A percentile compares a stretch with the other conserved stretches of the same genome.
phyloP scores from a whole-genome alignment of 2,329 filamentous ascomycete genomes.

The Hymenoscyphus occultus region DNA sequence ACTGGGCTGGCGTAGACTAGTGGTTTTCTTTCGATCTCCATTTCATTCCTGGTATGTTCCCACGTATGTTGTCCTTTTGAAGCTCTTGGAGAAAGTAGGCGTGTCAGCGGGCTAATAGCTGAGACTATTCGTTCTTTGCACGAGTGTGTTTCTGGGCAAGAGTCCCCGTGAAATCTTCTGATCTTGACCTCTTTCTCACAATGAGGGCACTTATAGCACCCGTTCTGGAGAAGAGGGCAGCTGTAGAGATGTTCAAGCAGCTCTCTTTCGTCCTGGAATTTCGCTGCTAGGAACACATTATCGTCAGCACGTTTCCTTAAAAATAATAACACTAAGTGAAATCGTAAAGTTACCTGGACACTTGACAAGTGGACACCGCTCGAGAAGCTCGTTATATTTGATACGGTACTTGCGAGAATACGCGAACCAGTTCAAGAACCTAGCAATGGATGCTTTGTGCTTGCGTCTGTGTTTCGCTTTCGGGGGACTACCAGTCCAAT shows the following conservation, averaged over 20 bases:
- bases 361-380: not conserved
- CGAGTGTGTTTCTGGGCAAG: not conserved
- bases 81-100: not conserved
- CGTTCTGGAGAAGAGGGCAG: not conserved
- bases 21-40: not conserved
- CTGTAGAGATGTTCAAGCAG: not conserved
- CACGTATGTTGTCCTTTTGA: not conserved
- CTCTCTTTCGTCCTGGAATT: not conserved
- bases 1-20: not conserved
- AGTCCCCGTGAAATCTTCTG: not conserved
- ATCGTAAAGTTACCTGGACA: not conserved
- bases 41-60: not conserved
- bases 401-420: not conserved
- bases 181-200: not conserved
- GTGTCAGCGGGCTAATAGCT: not conserved
- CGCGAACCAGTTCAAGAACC: slow-evolving; percentile 1
- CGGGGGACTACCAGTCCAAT: not conserved
- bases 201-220: not conserved
- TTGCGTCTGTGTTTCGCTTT: not conserved
- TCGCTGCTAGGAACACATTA: not conserved
- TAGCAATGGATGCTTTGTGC: not conserved
- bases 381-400: not conserved
- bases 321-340: not conserved
- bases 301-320: not conserved
- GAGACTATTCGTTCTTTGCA: not conserved